Evolutionary conservation across 768 basidiomycete species (phyloP).

Genomic region (Rhodotorula kratochvilovae): DNA sequence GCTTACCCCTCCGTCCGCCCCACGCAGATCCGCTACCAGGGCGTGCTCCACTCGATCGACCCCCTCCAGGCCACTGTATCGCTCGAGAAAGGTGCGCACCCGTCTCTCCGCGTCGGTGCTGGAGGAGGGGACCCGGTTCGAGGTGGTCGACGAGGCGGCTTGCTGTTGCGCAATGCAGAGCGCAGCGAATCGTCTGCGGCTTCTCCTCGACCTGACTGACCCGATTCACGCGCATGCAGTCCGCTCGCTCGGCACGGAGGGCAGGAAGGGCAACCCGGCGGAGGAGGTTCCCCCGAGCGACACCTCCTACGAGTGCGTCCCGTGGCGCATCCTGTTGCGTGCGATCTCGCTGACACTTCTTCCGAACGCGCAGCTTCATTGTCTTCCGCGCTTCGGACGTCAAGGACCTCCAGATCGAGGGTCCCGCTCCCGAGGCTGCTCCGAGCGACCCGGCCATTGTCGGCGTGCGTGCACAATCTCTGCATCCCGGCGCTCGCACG

Average conservation of each 20-base stretch:
- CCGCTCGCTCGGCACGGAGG: conserved; percentile 43
- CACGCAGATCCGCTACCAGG: conserved; percentile 37
- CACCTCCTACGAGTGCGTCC: conserved; percentile 41
- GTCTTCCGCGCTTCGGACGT: conserved; percentile 45
- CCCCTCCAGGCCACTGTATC: conserved; percentile 42
- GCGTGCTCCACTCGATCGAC: conserved; percentile 40
- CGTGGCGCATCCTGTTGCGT: too few species aligned
- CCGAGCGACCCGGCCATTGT: conserved; percentile 43
- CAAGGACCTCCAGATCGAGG: conserved; percentile 46
- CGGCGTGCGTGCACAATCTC: conserved; percentile 25
- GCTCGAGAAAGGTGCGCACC: conserved; percentile 36
- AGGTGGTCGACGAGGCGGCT: background rate
- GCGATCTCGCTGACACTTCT: background rate
- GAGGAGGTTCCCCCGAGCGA: conserved; percentile 40
- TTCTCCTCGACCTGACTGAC: background rate
- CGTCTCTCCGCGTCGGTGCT: background rate
- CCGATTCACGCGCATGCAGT: conserved; percentile 12
- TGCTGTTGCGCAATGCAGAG: too few species aligned
- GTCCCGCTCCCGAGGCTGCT: conserved; percentile 20
- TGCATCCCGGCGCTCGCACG: background rate
- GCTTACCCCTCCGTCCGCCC: background rate
- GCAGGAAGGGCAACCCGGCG: conserved; percentile 38
- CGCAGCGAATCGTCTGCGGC: too few species aligned
- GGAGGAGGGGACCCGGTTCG: background rate
- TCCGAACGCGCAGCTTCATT: conserved; percentile 32